A percentile compares a stretch with the other conserved stretches of the same genome.
phyloP scores from a whole-genome alignment of 805 yeast genomes.

The Metschnikowia cerradonensis region DNA sequence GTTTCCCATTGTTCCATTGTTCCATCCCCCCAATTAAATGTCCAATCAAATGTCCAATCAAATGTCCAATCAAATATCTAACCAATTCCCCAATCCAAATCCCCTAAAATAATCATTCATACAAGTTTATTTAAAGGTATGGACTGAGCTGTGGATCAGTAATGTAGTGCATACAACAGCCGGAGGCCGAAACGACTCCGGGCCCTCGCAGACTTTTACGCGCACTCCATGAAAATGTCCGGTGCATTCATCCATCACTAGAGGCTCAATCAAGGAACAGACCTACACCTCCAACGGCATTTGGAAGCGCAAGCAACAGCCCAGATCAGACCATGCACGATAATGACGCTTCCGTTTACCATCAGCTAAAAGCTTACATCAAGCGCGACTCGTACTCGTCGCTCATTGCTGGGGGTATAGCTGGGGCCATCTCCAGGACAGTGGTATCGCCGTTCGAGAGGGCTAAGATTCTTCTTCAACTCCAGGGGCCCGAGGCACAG shows the following conservation, averaged over 20 bases:
- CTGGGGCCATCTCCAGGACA: constrained; percentile 80
- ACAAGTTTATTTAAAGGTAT: no score
- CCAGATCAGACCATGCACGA: neutral
- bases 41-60: no score
- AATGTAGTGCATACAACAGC: neutral
- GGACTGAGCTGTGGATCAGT: no score
- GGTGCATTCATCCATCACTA: neutral
- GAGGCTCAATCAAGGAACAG: neutral
- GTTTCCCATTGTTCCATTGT: no score
- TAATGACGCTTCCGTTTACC: neutral
- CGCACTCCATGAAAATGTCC: neutral
- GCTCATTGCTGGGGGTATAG: constrained; percentile 69
- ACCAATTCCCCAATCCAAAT: no score
- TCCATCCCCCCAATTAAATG: no score
- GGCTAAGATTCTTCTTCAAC: constrained; percentile 85
- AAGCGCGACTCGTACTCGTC: constrained; percentile 57
- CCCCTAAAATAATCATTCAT: no score
- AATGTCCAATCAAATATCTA: no score
- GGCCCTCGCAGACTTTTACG: neutral
- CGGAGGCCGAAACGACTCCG: neutral
- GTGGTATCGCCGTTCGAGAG: constrained; percentile 94
- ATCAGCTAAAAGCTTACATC: constrained; percentile 11
- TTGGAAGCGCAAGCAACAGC: neutral
- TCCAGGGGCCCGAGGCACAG: constrained; percentile 63
- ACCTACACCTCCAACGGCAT: neutral